Evolutionary conservation across 345 rosid species (phyloP), one percentile per base, ranked within the genome.

Genomic region (Angophora floribunda): DNA sequence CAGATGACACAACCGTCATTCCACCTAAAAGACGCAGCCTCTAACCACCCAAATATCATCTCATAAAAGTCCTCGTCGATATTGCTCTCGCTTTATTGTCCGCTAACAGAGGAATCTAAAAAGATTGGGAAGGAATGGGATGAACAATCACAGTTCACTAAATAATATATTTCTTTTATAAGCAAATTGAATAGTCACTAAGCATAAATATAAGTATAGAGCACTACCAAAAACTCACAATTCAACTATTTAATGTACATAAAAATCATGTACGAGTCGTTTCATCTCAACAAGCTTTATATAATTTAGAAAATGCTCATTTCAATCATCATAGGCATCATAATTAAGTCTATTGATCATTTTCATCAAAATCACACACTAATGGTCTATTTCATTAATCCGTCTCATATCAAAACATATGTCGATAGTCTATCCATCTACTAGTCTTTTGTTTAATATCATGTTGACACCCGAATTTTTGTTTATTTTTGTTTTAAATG

Each of bases 61-160:
- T 55, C 12, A 11, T 28, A 55, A 55, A 22, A 22, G 61, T 22
- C 61, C 22, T 5, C 0, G 0, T 55, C 0, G 0, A 9, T 22
- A 55, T 55, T 55, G 61, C 61, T 55, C 61, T 55, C 2, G 2
- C 61, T 55, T 0, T 55, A 55, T 1, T 55, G 61, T 55, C 61
- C 0, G 9, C 0, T 55, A 55, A 55, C 61, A 0, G 0, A 55
- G 21, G 61, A 55, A 22, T 55, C 12, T 55, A 22, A 0, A 22
- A 55, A 55, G 8, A 22, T 55, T 55, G 22, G 12, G 61, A 55
- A 22, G 28, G 61, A 55, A 55, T 55, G 61, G 22, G 61, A 55
- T 8, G 0, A 55, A 26, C 61, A 55, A 55, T 1, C 22, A 9
- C 22, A 55, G 13, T 12, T 22, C 1, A 55, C 5, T 55, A 5